Base-by-base conservation (phyloP, 495 filamentous ascomycete genomes). In the Parathielavia appendiculata region DNA sequence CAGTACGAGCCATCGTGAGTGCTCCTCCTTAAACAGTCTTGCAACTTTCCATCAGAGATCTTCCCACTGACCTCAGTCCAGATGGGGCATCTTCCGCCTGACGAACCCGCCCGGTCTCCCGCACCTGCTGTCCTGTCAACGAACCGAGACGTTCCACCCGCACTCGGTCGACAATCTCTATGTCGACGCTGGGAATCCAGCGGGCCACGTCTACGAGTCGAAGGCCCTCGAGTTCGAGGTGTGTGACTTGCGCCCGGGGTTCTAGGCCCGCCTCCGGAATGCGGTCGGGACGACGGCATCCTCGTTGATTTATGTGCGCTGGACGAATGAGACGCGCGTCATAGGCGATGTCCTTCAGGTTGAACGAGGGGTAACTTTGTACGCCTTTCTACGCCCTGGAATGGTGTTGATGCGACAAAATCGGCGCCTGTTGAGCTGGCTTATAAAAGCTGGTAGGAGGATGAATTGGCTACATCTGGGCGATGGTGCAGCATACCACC, bases 61-160 rank as follows among this genome's bases (percentile, higher is more conserved):
- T 19, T 16, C 0, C 12, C 19, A 6, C 20, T 54, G 45, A 26
- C 43, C 20, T 23, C 48, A 47, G 6, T 7, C 17, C 35, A 90
- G 90, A 57, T 97, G 88, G 82, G 95, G 92, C 22, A 83, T 92
- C 13, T 98, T 97, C 69, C 86, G 93, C 16, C 77, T 98, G 5
- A 97, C 93, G 0, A 87, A 96, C 70, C 93, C 93, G 0, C 95
- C 93, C 0, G 93, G 93, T 0, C 79, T 96, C 68, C 80, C 85
- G 58, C 80, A 88, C 13, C 85, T 97, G 26, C 76, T 92, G 39
- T 79, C 81, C 32, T 98, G 93, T 74, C 81, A 69, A 0, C 81
- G 91, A 56, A 79, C 77, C 0, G 86, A 89, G 0, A 73, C 92
- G 3, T 98, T 98, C 68, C 93, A 98, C 72, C 88, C 69, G 23